Conservation (phyloP, 2,329 filamentous ascomycete species). For the Alternaria arbusti region DNA sequence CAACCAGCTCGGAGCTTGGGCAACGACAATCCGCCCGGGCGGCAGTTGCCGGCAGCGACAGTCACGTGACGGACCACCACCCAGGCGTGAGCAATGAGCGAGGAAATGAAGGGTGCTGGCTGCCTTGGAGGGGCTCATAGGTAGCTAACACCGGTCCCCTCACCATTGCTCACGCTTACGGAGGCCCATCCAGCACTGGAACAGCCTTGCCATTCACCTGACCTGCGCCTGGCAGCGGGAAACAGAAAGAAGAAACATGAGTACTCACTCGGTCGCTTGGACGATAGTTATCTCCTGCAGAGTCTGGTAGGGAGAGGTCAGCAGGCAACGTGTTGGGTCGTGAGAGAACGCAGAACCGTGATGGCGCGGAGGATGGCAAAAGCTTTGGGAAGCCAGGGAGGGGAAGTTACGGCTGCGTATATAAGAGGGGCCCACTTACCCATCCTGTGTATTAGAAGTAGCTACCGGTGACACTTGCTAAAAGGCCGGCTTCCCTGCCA, state of each 20-base stretch:
- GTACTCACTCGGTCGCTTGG: conserved; percentile 32
- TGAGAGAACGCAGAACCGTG: conserved; percentile 28
- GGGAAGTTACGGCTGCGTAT: conserved; percentile 19
- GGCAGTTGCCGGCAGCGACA: conserved; percentile 18
- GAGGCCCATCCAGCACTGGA: not conserved
- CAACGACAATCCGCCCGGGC: conserved; percentile 28
- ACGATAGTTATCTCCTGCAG: conserved; percentile 30
- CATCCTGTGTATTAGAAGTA: conserved; percentile 37
- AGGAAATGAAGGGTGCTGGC: not conserved
- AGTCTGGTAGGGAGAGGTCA: conserved; percentile 29
- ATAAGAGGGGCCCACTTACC: conserved; percentile 32
- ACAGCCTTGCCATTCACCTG: conserved; percentile 6
- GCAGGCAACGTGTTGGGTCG: conserved; percentile 24
- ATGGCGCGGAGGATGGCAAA: conserved; percentile 27
- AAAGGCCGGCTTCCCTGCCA: conserved; percentile 34
- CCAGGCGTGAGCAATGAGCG: not conserved
- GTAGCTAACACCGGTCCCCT: not conserved
- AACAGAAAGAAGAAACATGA: conserved; percentile 9
- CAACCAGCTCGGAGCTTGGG: conserved; percentile 16
- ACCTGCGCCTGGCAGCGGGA: conserved; percentile 2
- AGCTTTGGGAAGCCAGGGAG: conserved; percentile 13
- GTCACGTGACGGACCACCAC: conserved; percentile 18
- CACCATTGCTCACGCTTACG: not conserved
- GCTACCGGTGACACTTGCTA: conserved; percentile 32
- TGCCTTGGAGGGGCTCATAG: conserved; percentile 1